Base-by-base conservation (phyloP, 2,329 filamentous ascomycete genomes). In the Fusarium fracticaudum region DNA sequence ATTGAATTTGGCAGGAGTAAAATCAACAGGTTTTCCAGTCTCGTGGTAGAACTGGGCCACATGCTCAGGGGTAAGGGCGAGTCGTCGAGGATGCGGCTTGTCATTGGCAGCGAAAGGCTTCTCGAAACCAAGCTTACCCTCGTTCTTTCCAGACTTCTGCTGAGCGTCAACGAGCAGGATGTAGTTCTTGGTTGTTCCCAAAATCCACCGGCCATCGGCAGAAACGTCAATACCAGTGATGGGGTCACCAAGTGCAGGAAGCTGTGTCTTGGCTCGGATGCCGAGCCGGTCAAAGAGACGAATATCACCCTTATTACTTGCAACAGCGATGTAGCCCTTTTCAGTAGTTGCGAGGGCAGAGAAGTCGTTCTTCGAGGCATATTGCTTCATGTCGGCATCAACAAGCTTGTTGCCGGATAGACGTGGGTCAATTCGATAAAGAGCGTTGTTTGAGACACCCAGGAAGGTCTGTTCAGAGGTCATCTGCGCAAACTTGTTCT, bases 401-500 rank as follows among this genome's bases (percentile, higher is more conserved):
- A 98, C 96, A 51, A 99, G 90, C 86, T 99, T 99, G 85, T 93
- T 92, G 58, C 95, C 96, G 12, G 93, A 87, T 29, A 98, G 85
- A 81, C 96, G 95, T 75, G 96, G 96, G 81, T 99, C 96, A 65
- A 99, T 89, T 17, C 96, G 93, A 86, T 95, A 99, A 13, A 99
- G 88, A 1, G 96, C 95, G 77, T 99, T 99, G 80, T 91, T 90
- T 14, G 95, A 98, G 33, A 98, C 91, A 84, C 96, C 96, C 15
- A 99, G 86, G 87, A 99, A 98, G 0, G 96, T 97, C 79, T 98
- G 95, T 80, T 98, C 95, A 68, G 92, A 91, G 2, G 95, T 98
- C 93, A 97, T 98, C 85, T 99, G 96, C 3, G 96, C 92, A 79
- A 98, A 99, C 90, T 99, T 99, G 89, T 92, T 98, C 83, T 98